A percentile compares a stretch with the other conserved stretches of the same genome.
phyloP scores from a whole-genome alignment of 1,139 yeast species.

The Kurtzmaniella natalensis region DNA sequence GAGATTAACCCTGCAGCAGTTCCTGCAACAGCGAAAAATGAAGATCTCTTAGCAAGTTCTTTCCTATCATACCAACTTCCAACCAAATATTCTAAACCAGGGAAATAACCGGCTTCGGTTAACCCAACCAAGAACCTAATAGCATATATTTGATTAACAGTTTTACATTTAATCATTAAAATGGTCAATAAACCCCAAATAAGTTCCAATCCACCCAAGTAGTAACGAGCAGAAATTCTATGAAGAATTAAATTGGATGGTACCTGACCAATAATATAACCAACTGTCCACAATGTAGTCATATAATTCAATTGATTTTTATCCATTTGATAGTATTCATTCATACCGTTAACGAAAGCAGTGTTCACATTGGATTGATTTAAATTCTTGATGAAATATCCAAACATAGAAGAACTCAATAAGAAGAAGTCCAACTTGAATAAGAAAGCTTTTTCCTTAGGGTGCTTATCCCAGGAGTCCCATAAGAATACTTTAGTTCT shows the following conservation, averaged over 20 bases:
- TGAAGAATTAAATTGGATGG: constrained; percentile 55
- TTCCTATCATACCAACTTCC: constrained; percentile 44
- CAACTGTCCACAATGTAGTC: constrained; percentile 52
- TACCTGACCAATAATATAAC: constrained; percentile 57
- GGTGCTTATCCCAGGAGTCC: constrained; percentile 48
- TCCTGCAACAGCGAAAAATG: constrained; percentile 38
- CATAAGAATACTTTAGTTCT: constrained; percentile 34
- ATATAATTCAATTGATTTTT: constrained; percentile 53
- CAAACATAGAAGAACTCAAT: constrained; percentile 40
- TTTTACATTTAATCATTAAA: constrained; percentile 41
- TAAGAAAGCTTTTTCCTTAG: constrained; percentile 37
- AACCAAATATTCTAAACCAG: constrained; percentile 49
- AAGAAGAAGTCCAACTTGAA: constrained; percentile 43
- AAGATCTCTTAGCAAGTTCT: constrained; percentile 47
- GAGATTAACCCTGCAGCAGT: constrained; percentile 27
- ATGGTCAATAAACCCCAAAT: constrained; percentile 57
- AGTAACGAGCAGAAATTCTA: constrained; percentile 49
- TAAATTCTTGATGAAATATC: constrained; percentile 33
- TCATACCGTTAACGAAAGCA: constrained; percentile 63
- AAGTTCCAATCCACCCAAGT: constrained; percentile 50
- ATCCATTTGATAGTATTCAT: constrained; percentile 46
- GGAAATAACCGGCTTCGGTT: constrained; percentile 57
- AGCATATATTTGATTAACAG: constrained; percentile 47
- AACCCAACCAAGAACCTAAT: constrained; percentile 56
- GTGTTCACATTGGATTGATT: constrained; percentile 45